These are phyloP conservation scores for Nadsonia starkeyi-henricii DNA, from an alignment of 1,139 yeast genomes.

Conservation along the genomic window DNA sequence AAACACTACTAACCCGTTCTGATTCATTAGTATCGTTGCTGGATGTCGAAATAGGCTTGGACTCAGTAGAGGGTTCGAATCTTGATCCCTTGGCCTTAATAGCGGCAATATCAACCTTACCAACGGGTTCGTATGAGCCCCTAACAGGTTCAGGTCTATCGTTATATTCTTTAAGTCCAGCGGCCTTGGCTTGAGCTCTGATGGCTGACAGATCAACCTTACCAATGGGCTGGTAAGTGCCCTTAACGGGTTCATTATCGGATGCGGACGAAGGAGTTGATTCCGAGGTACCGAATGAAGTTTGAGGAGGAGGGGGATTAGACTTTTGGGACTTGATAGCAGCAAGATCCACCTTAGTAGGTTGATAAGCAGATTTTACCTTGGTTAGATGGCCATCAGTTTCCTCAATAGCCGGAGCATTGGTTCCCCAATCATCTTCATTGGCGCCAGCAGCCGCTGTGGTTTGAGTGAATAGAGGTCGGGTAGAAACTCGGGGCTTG, in stretches of 20 bases:
- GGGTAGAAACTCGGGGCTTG: not conserved
- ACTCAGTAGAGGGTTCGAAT: slow-evolving; percentile 8
- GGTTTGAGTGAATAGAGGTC: slow-evolving; percentile 6
- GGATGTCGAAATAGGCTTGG: slow-evolving; percentile 4
- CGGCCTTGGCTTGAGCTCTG: slow-evolving; percentile 26
- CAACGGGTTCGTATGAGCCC: slow-evolving; percentile 31
- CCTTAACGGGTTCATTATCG: slow-evolving; percentile 3
- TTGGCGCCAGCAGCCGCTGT: slow-evolving; percentile 22
- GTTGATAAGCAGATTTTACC: slow-evolving; percentile 57
- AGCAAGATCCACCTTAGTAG: slow-evolving; percentile 39
- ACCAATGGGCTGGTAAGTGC: slow-evolving; percentile 40
- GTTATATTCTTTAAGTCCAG: slow-evolving; percentile 13
- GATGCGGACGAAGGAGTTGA: slow-evolving; percentile 20
- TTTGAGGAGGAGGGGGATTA: slow-evolving; percentile 21
- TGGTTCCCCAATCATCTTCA: slow-evolving; percentile 47
- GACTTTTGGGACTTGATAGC: slow-evolving; percentile 27
- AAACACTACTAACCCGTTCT: slow-evolving; percentile 27
- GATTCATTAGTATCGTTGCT: slow-evolving; percentile 20
- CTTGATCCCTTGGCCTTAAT: slow-evolving; percentile 9
- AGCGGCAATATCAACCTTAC: slow-evolving; percentile 8
- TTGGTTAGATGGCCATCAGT: slow-evolving; percentile 27
- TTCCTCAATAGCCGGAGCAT: slow-evolving; percentile 27
- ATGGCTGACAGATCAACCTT: slow-evolving; percentile 39
- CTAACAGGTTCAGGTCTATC: slow-evolving; percentile 5
- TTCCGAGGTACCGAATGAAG: slow-evolving; percentile 9